phyloP scores from a whole-genome alignment of 768 basidiomycete genomes.

The Russula olivacea region DNA sequence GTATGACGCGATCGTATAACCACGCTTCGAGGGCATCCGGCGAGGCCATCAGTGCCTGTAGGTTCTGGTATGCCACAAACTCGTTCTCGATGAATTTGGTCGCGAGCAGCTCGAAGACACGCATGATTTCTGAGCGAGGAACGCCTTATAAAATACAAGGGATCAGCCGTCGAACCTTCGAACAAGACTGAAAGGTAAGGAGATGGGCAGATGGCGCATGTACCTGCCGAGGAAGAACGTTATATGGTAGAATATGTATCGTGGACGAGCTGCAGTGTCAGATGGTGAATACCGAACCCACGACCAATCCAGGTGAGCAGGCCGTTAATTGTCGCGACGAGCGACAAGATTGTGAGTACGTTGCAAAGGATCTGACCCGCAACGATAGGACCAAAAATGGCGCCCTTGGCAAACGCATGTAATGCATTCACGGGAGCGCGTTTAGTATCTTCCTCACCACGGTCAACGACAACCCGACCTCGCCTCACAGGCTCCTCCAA shows the following conservation, averaged over 20 bases:
- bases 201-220: background rate
- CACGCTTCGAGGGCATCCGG: slow-evolving; percentile 56
- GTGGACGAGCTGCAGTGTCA: slow-evolving; percentile 77
- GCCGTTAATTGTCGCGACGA: slow-evolving; percentile 77
- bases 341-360: slow-evolving; percentile 77
- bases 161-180: background rate
- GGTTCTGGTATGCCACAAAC: slow-evolving; percentile 64
- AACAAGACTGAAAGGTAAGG: background rate
- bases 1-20: slow-evolving; percentile 79
- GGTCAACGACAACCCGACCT: slow-evolving; percentile 72
- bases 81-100: slow-evolving; percentile 87
- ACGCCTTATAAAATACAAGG: slow-evolving; percentile 44
- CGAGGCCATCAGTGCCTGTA: slow-evolving; percentile 44
- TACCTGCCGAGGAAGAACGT: slow-evolving; percentile 59
- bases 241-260: slow-evolving; percentile 86
- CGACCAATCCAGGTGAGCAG: slow-evolving; percentile 84
- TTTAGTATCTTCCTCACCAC: slow-evolving; percentile 54
- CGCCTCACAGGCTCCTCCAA: slow-evolving; percentile 80
- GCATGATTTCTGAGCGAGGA: slow-evolving; percentile 73
- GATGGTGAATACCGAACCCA: slow-evolving; percentile 74
- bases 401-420: slow-evolving; percentile 85
- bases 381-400: slow-evolving; percentile 76
- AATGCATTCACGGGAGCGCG: slow-evolving; percentile 67
- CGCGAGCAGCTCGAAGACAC: slow-evolving; percentile 73
- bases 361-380: slow-evolving; percentile 88